Evolutionary conservation across 257 asterid species (phyloP).

Genomic region (Solanum appendiculatum): DNA sequence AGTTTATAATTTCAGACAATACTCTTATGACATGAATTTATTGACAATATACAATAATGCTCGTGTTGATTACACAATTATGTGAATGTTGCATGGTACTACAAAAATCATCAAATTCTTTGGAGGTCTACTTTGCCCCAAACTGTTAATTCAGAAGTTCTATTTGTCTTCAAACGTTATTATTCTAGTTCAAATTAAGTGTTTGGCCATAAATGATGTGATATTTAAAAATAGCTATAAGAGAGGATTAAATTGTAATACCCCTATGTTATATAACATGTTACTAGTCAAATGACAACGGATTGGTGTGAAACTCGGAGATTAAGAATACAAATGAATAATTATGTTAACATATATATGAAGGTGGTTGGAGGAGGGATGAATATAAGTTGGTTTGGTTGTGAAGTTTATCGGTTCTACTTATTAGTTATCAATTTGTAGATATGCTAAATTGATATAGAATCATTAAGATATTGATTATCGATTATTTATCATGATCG

Average conservation of each 20-base stretch:
- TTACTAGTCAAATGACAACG: neutral
- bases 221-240: neutral
- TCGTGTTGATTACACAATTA: neutral
- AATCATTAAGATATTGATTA: neutral
- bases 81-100: neutral
- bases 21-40: neutral
- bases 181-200: neutral
- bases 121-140: neutral
- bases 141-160: neutral
- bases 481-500: too few species aligned
- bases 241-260: neutral
- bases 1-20: neutral
- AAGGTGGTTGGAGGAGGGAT: neutral
- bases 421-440: neutral
- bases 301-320: neutral
- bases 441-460: neutral
- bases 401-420: neutral
- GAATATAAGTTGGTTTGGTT: neutral
- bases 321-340: neutral
- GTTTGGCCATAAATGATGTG: neutral
- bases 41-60: neutral
- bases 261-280: neutral
- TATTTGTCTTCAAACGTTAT: neutral
- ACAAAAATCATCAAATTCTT: neutral
- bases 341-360: neutral